Base-by-base conservation (phyloP, 1,284 basidiomycete species). In the Phellopilus nigrolimitatus region DNA sequence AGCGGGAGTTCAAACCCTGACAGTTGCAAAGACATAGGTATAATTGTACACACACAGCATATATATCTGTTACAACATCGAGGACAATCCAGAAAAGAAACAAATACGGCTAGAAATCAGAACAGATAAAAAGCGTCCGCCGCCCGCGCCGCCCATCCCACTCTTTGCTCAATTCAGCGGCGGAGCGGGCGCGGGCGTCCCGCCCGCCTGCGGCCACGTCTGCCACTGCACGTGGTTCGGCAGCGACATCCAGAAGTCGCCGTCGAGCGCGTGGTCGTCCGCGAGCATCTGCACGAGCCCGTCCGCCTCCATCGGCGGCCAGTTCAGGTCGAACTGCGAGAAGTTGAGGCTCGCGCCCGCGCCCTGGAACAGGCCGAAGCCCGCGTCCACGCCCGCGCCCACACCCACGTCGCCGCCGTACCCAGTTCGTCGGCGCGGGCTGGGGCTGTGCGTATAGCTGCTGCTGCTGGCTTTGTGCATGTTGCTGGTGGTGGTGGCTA, bases 211-310 rank as follows among this genome's bases (percentile, higher is more conserved):
- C 3, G 53, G 53, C 53, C 53, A 55, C 9, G 48, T n/a, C 37
- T 55, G 53, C 53, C 53, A 55, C 10, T 40, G 42, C 13, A 37
- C 53, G 25, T 51, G 48, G 15, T 38, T 50, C 13, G 53, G 53
- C 12, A 55, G 28, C 17, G 48, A 51, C 53, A 55, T 55, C 53
- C 53, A 55, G 21, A 55, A 55, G 31, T 51, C 49, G 12, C 53
- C 53, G 21, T 55, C 53, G 17, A 55, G 38, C 13, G 53, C 47
- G 51, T 55, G 53, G 28, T 55, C 53, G 17, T 55, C 53, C 15
- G 49, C 42, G 5, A 55, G 45, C 49, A 55, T 51, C 40, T 55
- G 53, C 6, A 49, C 45, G 9, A 55, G 49, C 3, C 53, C 53
- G 39, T 55, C 53, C 25, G 38, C 42, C 27, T 55, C 53, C 13